Percentiles rank a stretch among this genome's conserved stretches.
Evolutionary conservation across 495 filamentous ascomycete genomes (phyloP).

Genomic region (Penicillium atrosanguineum): DNA sequence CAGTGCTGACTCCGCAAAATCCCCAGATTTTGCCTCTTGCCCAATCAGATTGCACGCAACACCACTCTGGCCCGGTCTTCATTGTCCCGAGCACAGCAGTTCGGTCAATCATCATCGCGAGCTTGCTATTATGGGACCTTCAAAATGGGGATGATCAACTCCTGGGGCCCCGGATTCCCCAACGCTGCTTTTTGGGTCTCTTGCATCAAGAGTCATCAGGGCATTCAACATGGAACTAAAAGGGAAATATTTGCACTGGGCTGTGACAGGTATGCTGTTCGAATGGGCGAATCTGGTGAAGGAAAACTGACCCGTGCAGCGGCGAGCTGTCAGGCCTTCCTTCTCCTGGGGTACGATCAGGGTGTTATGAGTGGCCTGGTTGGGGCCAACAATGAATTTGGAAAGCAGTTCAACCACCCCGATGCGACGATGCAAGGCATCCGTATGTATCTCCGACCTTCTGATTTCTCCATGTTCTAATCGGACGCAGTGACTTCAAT

Average conservation of each 20-base stretch:
- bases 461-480: background rate
- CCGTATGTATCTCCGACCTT: conserved; percentile 3
- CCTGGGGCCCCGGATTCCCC: conserved; percentile 6
- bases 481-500: conserved; percentile 32
- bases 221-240: conserved; percentile 12
- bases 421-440: conserved; percentile 41
- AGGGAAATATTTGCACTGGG: conserved; percentile 21
- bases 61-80: background rate
- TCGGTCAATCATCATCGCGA: conserved; percentile 5
- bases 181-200: background rate
- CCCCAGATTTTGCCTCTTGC: background rate
- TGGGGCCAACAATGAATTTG: conserved; percentile 38
- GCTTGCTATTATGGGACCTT: background rate
- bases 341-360: conserved; percentile 39
- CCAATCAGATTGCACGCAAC: background rate
- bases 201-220: background rate
- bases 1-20: background rate
- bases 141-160: background rate
- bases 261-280: conserved; percentile 14
- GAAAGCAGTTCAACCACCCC: conserved; percentile 37
- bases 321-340: conserved; percentile 34
- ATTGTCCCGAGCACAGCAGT: background rate
- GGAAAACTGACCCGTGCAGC: conserved; percentile 2
- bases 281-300: background rate
- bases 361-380: conserved; percentile 40